These are phyloP conservation scores for Epichloe typhina DNA, from an alignment of 2,329 filamentous ascomycete genomes.

Conservation along the genomic window DNA sequence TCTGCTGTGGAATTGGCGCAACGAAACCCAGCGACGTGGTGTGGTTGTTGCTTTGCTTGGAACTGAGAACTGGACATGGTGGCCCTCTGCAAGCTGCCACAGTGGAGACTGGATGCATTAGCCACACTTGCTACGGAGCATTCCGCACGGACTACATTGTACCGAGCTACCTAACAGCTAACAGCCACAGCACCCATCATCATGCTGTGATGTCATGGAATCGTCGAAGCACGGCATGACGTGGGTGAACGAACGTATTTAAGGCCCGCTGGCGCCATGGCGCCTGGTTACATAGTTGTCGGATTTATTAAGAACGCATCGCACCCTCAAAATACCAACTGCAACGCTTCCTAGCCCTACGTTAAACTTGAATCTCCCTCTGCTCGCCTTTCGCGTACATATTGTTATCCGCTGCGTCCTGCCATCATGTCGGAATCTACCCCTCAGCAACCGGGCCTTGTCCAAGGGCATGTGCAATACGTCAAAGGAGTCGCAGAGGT, in stretches of 20 bases:
- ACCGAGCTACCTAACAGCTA: too few species aligned
- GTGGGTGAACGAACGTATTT: background rate
- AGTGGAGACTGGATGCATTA: background rate
- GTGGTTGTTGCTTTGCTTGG: background rate
- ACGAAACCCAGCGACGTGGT: background rate
- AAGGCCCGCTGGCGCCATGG: conserved; percentile 15
- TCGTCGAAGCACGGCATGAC: conserved; percentile 6
- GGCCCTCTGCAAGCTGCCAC: conserved; percentile 7
- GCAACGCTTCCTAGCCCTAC: too few species aligned
- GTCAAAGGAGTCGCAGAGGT: conserved; percentile 56
- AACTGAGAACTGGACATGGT: conserved; percentile 14
- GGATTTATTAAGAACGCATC: background rate
- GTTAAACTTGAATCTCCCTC: too few species aligned
- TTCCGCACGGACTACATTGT: too few species aligned
- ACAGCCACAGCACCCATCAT: background rate
- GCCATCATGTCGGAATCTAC: conserved; percentile 1
- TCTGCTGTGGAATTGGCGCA: background rate
- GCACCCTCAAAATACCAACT: too few species aligned
- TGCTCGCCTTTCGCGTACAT: too few species aligned
- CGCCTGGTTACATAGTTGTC: conserved; percentile 9
- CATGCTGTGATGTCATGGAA: conserved; percentile 4
- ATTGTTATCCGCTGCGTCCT: too few species aligned
- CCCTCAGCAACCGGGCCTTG: conserved; percentile 39
- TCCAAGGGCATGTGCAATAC: conserved; percentile 53
- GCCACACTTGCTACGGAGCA: background rate